Evolutionary conservation across 495 filamentous ascomycete genomes (phyloP), one percentile per base, ranked within the genome.

Genomic region (Penicillium waksmanii): DNA sequence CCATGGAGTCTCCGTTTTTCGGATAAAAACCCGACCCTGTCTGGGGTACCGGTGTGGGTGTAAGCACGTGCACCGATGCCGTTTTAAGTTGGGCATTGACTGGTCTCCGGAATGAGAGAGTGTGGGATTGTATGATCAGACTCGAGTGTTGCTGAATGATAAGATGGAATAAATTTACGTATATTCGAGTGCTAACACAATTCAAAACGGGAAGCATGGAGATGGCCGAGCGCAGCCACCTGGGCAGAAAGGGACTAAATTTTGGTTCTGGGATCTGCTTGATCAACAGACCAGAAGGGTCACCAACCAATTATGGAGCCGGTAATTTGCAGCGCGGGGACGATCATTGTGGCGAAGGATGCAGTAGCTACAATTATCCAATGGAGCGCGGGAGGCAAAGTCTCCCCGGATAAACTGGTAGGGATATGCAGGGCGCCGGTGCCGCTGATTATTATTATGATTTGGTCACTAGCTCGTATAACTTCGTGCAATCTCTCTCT

Each of bases 1-100:
- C 46, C 46, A 27, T 48, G 46, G 46, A 48, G 46, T 48, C 46
- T 48, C 46, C 46, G 46, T 10, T 27, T 48, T 48, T 48, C 46
- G 46, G 42, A 44, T 44, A 44, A 21, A 44, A 18, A 0, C 17
- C 42, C 36, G 36, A 13, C 36, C 36, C 36, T 38, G 36, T 38
- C 42, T 46, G 42, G 42, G 42, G 42, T 46, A 12, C 36, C 36
- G 36, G 36, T 38, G 36, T 38, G 15, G 15, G 36, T 13, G 15
- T n/a, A 38, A 13, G 36, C 36, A 38, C 42, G 42, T 44, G 42
- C 42, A 44, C 42, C 3, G 15, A 38, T 38, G 36, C 36, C 15
- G 36, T n/a, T 13, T n/a, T n/a, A n/a, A n/a, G n/a, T n/a, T 38
- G 11, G 9, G 36, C 15, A 2, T 12, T 38, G 10, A 38, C 27